Percentiles rank a stretch among this genome's conserved stretches.
Evolutionary conservation across 805 yeast genomes (phyloP).

Genomic region (Ascoidea rubescens): DNA sequence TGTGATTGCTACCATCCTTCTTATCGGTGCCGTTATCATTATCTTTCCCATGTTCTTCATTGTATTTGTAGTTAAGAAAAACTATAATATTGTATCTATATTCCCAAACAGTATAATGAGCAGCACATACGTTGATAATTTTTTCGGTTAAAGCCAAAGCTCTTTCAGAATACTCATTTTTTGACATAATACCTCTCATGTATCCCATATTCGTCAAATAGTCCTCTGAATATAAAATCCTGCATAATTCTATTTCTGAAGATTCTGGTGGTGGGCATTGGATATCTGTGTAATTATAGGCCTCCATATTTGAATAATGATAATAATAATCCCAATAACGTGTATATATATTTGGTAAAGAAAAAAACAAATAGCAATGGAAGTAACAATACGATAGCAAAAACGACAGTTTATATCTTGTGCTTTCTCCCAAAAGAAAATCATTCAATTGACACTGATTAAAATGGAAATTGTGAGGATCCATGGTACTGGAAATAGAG

Average conservation of each 20-base stretch:
- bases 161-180: conserved; percentile 52
- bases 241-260: conserved; percentile 39
- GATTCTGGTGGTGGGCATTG: conserved; percentile 26
- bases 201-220: conserved; percentile 49
- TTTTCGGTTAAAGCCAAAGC: conserved; percentile 52
- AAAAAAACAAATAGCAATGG: too few species aligned
- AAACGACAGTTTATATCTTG: too few species aligned
- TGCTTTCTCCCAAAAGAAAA: too few species aligned
- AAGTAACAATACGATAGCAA: too few species aligned
- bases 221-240: conserved; percentile 59
- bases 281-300: conserved; percentile 8
- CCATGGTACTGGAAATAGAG: too few species aligned
- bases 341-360: too few species aligned
- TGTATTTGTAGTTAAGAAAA: neutral
- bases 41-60: conserved; percentile 15
- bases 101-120: conserved; percentile 87
- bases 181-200: conserved; percentile 42
- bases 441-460: too few species aligned
- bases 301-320: too few species aligned
- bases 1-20: conserved; percentile 1
- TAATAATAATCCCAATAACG: too few species aligned
- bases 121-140: conserved; percentile 60
- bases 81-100: conserved; percentile 42
- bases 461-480: too few species aligned
- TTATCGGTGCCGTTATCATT: conserved; percentile 14